phyloP scores from a whole-genome alignment of 805 yeast species.

The Nakazawaea laoshanensis region DNA sequence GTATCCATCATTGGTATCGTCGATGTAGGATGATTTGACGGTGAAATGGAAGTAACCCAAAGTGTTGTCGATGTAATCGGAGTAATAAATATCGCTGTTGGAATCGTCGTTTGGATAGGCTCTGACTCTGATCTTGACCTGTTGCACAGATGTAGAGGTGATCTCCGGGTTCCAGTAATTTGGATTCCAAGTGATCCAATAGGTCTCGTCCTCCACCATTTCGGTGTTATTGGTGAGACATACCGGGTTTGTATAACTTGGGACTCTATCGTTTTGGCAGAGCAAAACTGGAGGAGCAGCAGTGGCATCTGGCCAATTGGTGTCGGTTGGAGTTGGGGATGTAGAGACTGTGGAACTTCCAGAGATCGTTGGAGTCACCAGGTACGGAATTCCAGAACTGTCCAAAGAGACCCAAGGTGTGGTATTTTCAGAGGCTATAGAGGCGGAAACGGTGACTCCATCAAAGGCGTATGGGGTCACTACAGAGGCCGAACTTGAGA shows the following conservation, averaged over 20 bases:
- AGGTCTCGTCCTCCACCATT: conserved; percentile 35
- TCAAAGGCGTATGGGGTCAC: conserved; percentile 36
- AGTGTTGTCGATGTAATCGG: conserved; percentile 24
- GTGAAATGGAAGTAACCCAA: conserved; percentile 31
- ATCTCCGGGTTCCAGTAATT: conserved; percentile 27
- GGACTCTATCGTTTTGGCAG: conserved; percentile 34
- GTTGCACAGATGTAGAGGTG: conserved; percentile 24
- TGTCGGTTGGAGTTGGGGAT: conserved; percentile 32
- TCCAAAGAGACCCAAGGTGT: conserved; percentile 37
- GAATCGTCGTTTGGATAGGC: conserved; percentile 27
- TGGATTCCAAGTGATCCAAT: conserved; percentile 43
- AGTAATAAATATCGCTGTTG: conserved; percentile 22
- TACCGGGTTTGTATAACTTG: conserved; percentile 17
- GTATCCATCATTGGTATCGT: conserved; percentile 21
- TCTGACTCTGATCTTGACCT: conserved; percentile 23
- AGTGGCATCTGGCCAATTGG: conserved; percentile 24
- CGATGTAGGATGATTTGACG: conserved; percentile 20
- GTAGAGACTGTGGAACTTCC: conserved; percentile 26
- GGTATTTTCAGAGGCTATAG: conserved; percentile 26
- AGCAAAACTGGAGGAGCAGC: conserved; percentile 36
- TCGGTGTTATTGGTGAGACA: conserved; percentile 38
- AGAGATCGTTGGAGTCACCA: conserved; percentile 29
- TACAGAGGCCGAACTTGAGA: conserved; percentile 16
- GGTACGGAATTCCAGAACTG: conserved; percentile 33
- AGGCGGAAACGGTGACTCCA: conserved; percentile 39